These are phyloP conservation scores for Pulveroboletus sp. DNA, from an alignment of 768 basidiomycete genomes.

Conservation along the genomic window DNA sequence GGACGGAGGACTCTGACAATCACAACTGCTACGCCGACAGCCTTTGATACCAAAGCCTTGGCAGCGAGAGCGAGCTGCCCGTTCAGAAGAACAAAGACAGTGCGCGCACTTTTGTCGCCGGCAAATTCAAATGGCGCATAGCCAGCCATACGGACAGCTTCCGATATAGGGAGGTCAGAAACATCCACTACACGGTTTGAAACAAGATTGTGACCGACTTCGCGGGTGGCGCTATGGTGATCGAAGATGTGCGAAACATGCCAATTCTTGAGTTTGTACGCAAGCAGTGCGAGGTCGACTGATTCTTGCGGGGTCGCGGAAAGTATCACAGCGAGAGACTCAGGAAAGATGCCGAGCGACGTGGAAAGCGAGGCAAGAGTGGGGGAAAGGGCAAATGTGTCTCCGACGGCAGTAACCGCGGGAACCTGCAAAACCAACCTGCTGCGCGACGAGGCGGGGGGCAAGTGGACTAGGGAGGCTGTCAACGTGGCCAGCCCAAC, in stretches of 20 bases:
- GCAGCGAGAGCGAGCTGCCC: constrained; percentile 68
- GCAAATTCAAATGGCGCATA: constrained; percentile 74
- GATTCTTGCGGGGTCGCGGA: constrained; percentile 84
- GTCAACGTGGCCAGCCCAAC: constrained; percentile 82
- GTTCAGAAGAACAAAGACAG: constrained; percentile 69
- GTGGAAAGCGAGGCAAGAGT: constrained; percentile 66
- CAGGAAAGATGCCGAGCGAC: constrained; percentile 55
- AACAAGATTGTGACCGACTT: constrained; percentile 54
- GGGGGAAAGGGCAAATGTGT: constrained; percentile 68
- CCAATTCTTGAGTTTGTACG: constrained; percentile 61
- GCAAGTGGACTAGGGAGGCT: constrained; percentile 69
- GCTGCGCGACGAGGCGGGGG: constrained; percentile 53
- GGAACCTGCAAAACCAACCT: constrained; percentile 84
- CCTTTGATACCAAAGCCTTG: constrained; percentile 43
- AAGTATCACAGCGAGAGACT: constrained; percentile 66
- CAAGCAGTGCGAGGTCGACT: constrained; percentile 66
- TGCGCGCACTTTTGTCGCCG: constrained; percentile 59
- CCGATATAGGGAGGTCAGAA: constrained; percentile 34
- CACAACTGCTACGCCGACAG: constrained; percentile 57
- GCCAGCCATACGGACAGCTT: constrained; percentile 52
- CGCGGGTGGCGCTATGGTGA: constrained; percentile 74
- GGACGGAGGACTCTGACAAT: constrained; percentile 78
- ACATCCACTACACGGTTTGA: constrained; percentile 33
- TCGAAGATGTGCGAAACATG: constrained; percentile 92
- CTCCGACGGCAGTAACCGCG: constrained; percentile 59